Base-by-base conservation (phyloP, 2,329 filamentous ascomycete genomes). In the Samsoniella hepiali region DNA sequence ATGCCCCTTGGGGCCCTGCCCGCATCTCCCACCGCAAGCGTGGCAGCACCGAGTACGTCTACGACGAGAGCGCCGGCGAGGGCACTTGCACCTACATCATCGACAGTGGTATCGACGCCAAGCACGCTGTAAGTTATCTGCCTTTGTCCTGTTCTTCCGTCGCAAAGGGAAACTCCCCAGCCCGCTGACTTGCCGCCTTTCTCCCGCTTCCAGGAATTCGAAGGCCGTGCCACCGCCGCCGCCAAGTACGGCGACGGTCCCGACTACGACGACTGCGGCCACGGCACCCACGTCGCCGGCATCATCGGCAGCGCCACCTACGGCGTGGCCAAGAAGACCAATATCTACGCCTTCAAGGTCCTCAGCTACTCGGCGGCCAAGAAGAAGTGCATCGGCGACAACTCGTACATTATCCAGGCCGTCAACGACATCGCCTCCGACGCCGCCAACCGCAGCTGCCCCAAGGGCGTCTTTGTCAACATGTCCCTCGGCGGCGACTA, bases 251-350 rank as follows among this genome's bases (percentile, higher is more conserved):
- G 81, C 57, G 73, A 78, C 71, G 67, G 69, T 49, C 68, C 72
- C 27, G 69, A 82, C 69, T 77, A 75, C 3, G 82, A 84, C 64
- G 76, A 80, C 65, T 81, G 84, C 66, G 83, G 83, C 11, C 84
- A 86, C 72, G 84, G 84, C 45, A 83, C 78, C 38, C 84, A 86
- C 73, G 82, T 84, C 29, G 78, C 82, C 5, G 84, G 82, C 34
- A 86, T 82, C 6, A 79, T 84, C 49, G 84, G 77, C n/a, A 81
- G 82, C 27, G 74, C 72, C 47, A 85, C 80, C 1, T 85, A 81
- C 62, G 84, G 84, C 67, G 82, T 86, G 1, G 81, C 83, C 69
- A 86, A 86, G 75, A 80, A 79, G 58, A 79, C 78, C 56, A 73
- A 74, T 56, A 71, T 85, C 44, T 71, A 83, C 50, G 80, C 76